Evolutionary conservation across 495 filamentous ascomycete species (phyloP).

Genomic region (Friedmanniomyces simplex): DNA sequence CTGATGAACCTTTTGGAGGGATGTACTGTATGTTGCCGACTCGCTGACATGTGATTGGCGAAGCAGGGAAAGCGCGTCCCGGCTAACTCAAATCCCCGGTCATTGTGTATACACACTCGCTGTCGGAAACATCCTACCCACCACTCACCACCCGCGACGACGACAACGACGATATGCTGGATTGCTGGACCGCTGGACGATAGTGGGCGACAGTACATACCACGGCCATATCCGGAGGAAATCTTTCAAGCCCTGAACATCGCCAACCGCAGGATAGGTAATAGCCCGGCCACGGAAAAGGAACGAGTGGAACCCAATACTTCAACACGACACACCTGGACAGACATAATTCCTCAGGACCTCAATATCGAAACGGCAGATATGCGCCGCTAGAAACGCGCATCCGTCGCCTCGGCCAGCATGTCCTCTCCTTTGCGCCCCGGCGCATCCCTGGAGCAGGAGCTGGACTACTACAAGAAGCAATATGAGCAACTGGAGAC

Average conservation of each 20-base stretch:
- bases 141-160: background rate
- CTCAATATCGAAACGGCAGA: background rate
- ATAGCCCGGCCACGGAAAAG: background rate
- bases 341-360: too few relatives aligned
- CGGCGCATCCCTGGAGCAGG: constrained; percentile 45
- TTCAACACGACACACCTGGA: too few relatives aligned
- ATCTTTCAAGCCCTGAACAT: too few relatives aligned
- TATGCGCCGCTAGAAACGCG: constrained; percentile 21
- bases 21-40: too few relatives aligned
- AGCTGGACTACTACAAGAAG: constrained; percentile 83
- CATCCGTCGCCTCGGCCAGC: background rate
- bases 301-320: background rate
- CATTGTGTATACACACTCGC: background rate
- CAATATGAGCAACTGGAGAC: constrained; percentile 90
- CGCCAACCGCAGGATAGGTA: background rate
- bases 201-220: too few relatives aligned
- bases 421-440: constrained; percentile 27
- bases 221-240: too few relatives aligned
- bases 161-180: background rate
- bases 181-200: background rate
- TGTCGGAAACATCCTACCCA: background rate
- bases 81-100: too few relatives aligned
- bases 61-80: too few relatives aligned
- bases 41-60: background rate
- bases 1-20: too few relatives aligned